phyloP scores from a whole-genome alignment of 495 filamentous ascomycete genomes.

The Trichoderma reesei region DNA sequence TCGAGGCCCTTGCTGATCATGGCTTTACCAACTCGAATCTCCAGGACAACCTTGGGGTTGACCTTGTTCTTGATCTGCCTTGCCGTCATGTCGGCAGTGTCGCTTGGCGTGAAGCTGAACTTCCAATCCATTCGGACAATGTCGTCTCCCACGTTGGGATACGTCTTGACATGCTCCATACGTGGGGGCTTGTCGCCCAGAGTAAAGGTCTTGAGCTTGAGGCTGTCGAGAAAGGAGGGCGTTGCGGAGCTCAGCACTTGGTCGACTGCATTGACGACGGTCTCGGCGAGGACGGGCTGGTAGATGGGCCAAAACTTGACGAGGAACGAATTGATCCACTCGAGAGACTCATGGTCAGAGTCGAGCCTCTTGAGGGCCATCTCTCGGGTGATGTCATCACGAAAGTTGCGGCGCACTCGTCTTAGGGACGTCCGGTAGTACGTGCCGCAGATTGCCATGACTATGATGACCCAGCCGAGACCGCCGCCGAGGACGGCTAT shows the following conservation, averaged over 20 bases:
- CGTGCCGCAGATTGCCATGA: conserved; percentile 85
- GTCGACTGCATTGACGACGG: conserved; percentile 86
- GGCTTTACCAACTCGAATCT: conserved; percentile 87
- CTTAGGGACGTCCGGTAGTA: conserved; percentile 96
- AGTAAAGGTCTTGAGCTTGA: conserved; percentile 83
- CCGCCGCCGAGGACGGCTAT: conserved; percentile 83
- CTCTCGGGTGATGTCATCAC: conserved; percentile 89
- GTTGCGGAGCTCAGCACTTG: conserved; percentile 88
- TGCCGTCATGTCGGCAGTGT: conserved; percentile 80
- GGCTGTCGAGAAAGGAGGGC: conserved; percentile 84
- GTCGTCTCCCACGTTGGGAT: conserved; percentile 91
- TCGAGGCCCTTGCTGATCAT: conserved; percentile 93
- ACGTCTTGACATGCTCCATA: conserved; percentile 95
- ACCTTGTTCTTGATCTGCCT: conserved; percentile 88
- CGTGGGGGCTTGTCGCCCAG: conserved; percentile 91
- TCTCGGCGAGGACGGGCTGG: conserved; percentile 82
- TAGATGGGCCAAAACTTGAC: conserved; percentile 99
- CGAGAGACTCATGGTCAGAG: conserved; percentile 84
- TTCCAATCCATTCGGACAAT: conserved; percentile 99
- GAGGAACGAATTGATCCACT: conserved; percentile 99
- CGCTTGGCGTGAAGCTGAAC: conserved; percentile 96
- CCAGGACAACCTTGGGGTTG: conserved; percentile 92
- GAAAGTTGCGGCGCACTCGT: conserved; percentile 87
- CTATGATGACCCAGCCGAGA: conserved; percentile 80
- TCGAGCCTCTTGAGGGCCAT: conserved; percentile 82